Percentiles rank a stretch among this genome's conserved stretches.
phyloP scores from a whole-genome alignment of 306 rosid species.

The Gleditsia sinensis region DNA sequence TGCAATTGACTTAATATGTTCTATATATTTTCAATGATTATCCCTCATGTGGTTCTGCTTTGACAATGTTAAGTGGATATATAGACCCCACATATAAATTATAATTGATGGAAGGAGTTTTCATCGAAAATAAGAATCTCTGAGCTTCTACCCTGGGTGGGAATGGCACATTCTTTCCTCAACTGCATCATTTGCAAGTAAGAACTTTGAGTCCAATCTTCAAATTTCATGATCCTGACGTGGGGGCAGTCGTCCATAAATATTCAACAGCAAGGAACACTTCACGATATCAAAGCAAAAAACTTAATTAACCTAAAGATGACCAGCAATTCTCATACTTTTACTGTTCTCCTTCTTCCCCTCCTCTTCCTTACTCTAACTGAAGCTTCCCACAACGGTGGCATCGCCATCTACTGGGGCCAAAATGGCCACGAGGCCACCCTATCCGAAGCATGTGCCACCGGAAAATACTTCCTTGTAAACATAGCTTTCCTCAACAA shows the following conservation, averaged over 20 bases:
- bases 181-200: too few species aligned
- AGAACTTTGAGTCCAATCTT: too few species aligned
- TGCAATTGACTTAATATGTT: too few species aligned
- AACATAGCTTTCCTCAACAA: slow-evolving; percentile 51
- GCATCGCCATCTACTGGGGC: slow-evolving; percentile 79
- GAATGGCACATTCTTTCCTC: too few species aligned
- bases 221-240: too few species aligned
- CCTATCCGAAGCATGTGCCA: slow-evolving; percentile 64
- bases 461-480: slow-evolving; percentile 50
- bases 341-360: slow-evolving; percentile 24
- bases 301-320: not conserved
- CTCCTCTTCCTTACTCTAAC: slow-evolving; percentile 4
- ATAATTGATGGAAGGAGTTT: too few species aligned
- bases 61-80: too few species aligned
- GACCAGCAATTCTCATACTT: slow-evolving; percentile 24
- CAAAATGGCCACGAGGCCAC: slow-evolving; percentile 70
- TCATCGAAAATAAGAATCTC: too few species aligned
- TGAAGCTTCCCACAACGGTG: slow-evolving; percentile 43
- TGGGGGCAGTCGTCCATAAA: not conserved
- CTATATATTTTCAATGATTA: too few species aligned
- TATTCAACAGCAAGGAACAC: not conserved
- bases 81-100: too few species aligned
- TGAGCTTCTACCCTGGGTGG: too few species aligned
- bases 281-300: not conserved
- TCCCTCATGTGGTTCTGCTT: too few species aligned